phyloP scores from a whole-genome alignment of 352 stramenopile genomes.

The Halophytophthora batemanensis region DNA sequence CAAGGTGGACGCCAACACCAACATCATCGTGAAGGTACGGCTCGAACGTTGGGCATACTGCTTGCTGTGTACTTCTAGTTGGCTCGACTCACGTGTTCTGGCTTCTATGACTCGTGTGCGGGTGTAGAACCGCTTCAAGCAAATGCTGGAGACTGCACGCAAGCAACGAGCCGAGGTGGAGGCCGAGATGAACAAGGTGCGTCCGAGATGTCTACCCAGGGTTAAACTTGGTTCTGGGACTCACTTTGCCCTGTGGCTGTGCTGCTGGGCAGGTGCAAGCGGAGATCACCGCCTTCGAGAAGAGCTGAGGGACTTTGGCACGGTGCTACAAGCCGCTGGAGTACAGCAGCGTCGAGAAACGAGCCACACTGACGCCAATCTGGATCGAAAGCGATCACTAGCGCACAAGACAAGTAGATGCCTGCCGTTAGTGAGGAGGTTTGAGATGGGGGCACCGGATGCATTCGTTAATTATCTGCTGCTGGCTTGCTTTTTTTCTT shows the following conservation, averaged over 20 bases:
- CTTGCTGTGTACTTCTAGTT: conserved; percentile 1
- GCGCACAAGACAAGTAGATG: no score
- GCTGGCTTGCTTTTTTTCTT: neutral
- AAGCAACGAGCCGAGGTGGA: conserved; percentile 51
- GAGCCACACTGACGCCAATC: no score
- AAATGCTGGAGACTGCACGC: conserved; percentile 70
- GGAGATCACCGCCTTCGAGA: conserved; percentile 45
- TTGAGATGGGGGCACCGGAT: no score
- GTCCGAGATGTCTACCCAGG: no score
- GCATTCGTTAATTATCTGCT: no score
- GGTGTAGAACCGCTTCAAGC: conserved; percentile 70
- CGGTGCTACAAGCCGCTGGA: no score
- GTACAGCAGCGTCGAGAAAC: no score
- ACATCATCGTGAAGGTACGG: conserved; percentile 80
- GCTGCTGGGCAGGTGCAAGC: conserved; percentile 18
- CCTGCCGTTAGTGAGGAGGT: no score
- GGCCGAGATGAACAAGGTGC: conserved; percentile 46
- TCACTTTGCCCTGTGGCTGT: no score
- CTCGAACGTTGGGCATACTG: neutral
- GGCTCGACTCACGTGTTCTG: neutral
- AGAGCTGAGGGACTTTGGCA: conserved; percentile 32
- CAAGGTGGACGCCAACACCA: conserved; percentile 73
- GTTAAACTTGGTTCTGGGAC: no score
- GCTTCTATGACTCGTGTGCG: neutral
- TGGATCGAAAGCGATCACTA: no score